Percentiles rank a stretch among this genome's conserved stretches.
Conservation (phyloP, 75 land plant species). For the Chamaecyparis obtusa region DNA sequence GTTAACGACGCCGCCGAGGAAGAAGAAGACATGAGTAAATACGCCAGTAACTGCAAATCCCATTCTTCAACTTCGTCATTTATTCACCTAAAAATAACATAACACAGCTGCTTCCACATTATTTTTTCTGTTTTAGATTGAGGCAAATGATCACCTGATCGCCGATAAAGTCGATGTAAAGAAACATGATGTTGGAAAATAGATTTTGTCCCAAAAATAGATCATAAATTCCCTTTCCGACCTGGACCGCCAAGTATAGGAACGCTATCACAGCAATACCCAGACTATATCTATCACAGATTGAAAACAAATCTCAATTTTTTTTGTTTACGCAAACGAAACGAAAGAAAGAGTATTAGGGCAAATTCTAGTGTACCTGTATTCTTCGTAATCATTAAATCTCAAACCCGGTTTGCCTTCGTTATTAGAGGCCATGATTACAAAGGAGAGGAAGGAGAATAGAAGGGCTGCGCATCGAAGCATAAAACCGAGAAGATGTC, state of each 20-base stretch:
- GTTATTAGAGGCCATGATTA: conserved; percentile 1
- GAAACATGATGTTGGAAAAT: neutral
- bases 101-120: neutral
- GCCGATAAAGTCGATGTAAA: neutral
- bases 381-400: neutral
- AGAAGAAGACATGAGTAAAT: neutral
- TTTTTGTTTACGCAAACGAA: too few relatives aligned
- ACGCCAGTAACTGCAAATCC: neutral
- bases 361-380: neutral
- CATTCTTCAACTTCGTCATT: neutral
- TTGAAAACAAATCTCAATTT: neutral
- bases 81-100: neutral
- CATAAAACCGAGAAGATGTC: neutral
- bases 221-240: neutral
- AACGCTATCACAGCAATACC: neutral
- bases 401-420: neutral
- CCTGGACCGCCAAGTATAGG: neutral
- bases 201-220: neutral
- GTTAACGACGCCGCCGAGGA: conserved; percentile 1
- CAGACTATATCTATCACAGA: neutral
- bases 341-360: too few relatives aligned
- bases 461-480: neutral
- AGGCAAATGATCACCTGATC: neutral
- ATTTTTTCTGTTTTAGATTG: neutral
- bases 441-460: neutral